Evolutionary conservation across 176 grass and related monocot species (phyloP), one percentile per base, ranked within the genome.

Genomic region (Aegilops umbellulata): DNA sequence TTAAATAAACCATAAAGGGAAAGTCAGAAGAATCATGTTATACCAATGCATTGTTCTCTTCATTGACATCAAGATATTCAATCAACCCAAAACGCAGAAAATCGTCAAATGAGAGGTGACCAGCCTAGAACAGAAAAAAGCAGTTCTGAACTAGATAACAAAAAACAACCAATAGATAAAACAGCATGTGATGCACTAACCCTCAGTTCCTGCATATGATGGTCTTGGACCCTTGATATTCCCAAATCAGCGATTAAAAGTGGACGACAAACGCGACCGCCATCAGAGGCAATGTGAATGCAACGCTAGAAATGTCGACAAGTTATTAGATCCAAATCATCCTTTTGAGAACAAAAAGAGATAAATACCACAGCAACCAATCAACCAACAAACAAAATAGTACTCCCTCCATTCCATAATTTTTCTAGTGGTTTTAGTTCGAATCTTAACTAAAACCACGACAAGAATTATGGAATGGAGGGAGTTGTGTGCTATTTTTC

Each of bases 11-110:
- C 66, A 91, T 25, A 67, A 4, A 76, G 32, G 39, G 44, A 47
- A 65, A 77, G 20, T 35, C 5, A 51, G 77, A 80, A 71, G 26
- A 77, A 82, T 38, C 19, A 60, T 36, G 41, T 58, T 63, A 36
- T 91, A 97, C 92, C 90, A 95, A 86, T 20, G 95, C 85, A 93
- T 97, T 97, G 85, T 97, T 97, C 85, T 97, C 90, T 89, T 97
- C 95, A 86, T 97, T 97, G 27, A 97, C 95, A 66, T 97, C 95
- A 88, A 97, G 95, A 89, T 93, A 97, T 60, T 97, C 95, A 11
- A 97, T 89, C 75, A 97, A 86, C 26, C 95, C 95, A 77, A 91
- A 91, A 61, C 62, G 87, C 63, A 97, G 83, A 86, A 97, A 95
- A 88, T 95, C 92, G 86, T 97, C 92, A 31, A 97, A 95, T 65